Percentiles rank a stretch among this genome's conserved stretches.
Conservation (phyloP, 192 early-diverging fungal species). For the Linnemannia hyalina region DNA sequence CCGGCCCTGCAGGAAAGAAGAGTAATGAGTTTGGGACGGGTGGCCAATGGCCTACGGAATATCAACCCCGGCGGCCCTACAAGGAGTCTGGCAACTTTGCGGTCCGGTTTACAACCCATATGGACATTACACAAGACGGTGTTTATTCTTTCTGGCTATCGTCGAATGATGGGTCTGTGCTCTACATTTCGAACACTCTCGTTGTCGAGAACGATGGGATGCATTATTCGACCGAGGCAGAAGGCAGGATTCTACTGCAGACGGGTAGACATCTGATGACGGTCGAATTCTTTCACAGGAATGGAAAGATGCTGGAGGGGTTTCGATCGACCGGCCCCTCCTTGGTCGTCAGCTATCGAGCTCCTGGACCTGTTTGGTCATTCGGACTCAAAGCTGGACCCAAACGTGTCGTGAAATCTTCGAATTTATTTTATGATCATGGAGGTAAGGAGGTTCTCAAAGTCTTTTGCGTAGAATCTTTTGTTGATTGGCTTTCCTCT, state of each 20-base stretch:
- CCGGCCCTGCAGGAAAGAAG: background rate
- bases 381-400: conserved; percentile 39
- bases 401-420: conserved; percentile 35
- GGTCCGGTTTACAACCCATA: conserved; percentile 48
- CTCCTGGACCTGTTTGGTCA: conserved; percentile 47
- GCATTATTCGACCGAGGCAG: conserved; percentile 43
- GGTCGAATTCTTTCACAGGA: conserved; percentile 51
- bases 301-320: conserved; percentile 54
- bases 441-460: conserved; percentile 12
- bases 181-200: conserved; percentile 42
- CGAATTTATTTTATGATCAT: conserved; percentile 40
- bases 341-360: conserved; percentile 37
- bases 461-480: background rate
- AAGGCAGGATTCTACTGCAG: conserved; percentile 40
- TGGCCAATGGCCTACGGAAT: background rate
- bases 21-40: background rate
- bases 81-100: conserved; percentile 51
- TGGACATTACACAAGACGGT: conserved; percentile 50
- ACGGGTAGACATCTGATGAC: conserved; percentile 42
- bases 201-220: conserved; percentile 56
- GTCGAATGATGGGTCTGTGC: conserved; percentile 45
- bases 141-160: conserved; percentile 50
- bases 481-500: background rate
- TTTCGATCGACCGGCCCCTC: conserved; percentile 48
- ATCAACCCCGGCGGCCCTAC: background rate